Base-by-base conservation (phyloP, 176 grass and related monocot genomes). In the Elymus sibiricus region DNA sequence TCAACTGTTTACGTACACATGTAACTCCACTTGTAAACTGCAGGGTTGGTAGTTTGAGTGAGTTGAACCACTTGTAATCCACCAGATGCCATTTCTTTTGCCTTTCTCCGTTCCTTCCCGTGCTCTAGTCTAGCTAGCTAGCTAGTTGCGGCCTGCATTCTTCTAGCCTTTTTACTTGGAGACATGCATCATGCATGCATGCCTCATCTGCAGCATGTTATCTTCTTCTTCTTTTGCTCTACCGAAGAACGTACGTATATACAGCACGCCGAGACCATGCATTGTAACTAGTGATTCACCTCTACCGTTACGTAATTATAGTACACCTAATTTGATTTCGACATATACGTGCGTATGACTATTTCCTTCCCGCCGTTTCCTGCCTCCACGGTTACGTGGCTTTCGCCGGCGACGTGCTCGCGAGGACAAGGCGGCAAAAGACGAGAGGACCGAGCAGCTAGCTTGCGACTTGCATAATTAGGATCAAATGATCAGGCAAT, bases 401-500 rank as follows among this genome's bases (percentile, higher is more conserved):
- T 7, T 79, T 47, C 12, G 25, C 34, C 28, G 31, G 22, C 61
- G 35, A 63, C n/a, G 38, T 40, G 12, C 49, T 19, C 49, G 35
- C 10, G 21, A 71, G 68, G 68, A 24, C 34, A 22, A 24, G 12
- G 17, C 7, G 27, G 19, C 13, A 53, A 14, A 24, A 29, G 4
- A 44, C 16, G 7, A 25, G 43, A 43, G 21, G 25, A 73, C n/a
- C 7, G 17, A 31, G 78, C 40, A 29, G 29, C 29, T n/a, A 34
- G 47, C 37, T 11, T 27, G 2, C 40, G 68, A 66, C 9, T 76
- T 38, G 14, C 9, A 74, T 29, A 29, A 29, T 47, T 74, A 74
- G 40, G 12, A 76, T 81, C 72, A 22, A 76, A 84, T 90, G 84
- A 92, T 92, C 77, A 84, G 28, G 62, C 82, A 89, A 92, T 92